Base-by-base conservation (phyloP, 371 early-diverging fungal genomes). In the Lichtheimia hyalospora region DNA sequence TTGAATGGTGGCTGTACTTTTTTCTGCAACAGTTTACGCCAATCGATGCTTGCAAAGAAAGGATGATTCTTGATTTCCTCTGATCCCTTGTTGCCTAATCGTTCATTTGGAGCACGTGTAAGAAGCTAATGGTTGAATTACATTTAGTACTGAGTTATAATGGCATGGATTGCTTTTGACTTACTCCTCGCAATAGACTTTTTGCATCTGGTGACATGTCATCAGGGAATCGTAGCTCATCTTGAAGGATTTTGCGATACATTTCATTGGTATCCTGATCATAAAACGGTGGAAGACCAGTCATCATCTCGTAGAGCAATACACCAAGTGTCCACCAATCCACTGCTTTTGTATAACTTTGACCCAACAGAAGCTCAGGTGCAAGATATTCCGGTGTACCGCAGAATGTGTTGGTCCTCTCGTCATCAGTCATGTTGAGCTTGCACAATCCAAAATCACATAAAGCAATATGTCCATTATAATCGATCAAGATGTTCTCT, bases 311-410 rank as follows among this genome's bases (percentile, higher is more conserved):
- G 77, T 93, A 99, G 20, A 98, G 78, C 49, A 98, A 80, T 40
- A 98, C 94, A 28, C 98, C 99, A 43, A 98, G 80, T 10, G 96
- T 46, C 99, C 99, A 99, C 95, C 98, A 96, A 75, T 99, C 99
- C 5, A 96, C 96, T 3, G 84, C 79, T 69, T 92, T 94, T 20
- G 96, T 95, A 81, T 99, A 98, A 49, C 95, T 96, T 60, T 96
- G 86, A 25, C 93, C 94, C 24, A 89, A 65, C 18, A 99, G 74
- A 21, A 98, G 69, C 69, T 99, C 99, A 4, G 99, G 99, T 7
- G 99, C 99, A 70, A 99, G 90, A 71, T 96, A 99, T 73, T 99
- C 99, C 8, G 99, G 99, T 24, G 99, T 99, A 25, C 99, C 99
- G 71, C 98, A 98, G 75, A 99, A 96, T 0, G 99, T 98, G 69